Conservation (phyloP, 768 basidiomycete genomes). For the Asterophora lycoperdoides region DNA sequence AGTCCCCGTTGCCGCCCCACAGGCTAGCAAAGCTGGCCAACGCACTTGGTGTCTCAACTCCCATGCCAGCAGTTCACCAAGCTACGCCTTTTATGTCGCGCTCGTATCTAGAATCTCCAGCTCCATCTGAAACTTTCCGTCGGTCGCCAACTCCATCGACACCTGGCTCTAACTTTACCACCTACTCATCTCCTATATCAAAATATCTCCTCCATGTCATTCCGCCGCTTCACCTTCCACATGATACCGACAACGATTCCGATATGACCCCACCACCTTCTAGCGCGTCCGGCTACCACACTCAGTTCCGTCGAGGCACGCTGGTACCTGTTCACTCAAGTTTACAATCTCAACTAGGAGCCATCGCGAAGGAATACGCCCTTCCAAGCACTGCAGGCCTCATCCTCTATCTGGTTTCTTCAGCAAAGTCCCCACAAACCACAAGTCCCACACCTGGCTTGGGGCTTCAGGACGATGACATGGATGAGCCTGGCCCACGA, state of each 20-base stretch:
- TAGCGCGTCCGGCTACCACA: constrained; percentile 69
- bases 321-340: constrained; percentile 83
- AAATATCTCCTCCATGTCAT: constrained; percentile 81
- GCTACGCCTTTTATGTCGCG: constrained; percentile 29
- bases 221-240: constrained; percentile 70
- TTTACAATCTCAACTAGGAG: constrained; percentile 74
- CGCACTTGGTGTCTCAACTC: constrained; percentile 77
- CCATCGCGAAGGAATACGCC: constrained; percentile 92
- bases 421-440: constrained; percentile 15
- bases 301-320: constrained; percentile 78
- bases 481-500: constrained; percentile 67
- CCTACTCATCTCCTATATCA: constrained; percentile 43
- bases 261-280: constrained; percentile 51
- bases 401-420: constrained; percentile 71
- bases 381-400: constrained; percentile 83
- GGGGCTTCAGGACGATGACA: constrained; percentile 25
- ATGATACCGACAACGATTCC: constrained; percentile 47
- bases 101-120: constrained; percentile 31
- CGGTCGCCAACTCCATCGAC: constrained; percentile 53
- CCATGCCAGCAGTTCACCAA: constrained; percentile 50
- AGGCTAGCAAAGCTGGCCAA: constrained; percentile 81
- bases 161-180: constrained; percentile 34
- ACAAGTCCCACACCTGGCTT: constrained; percentile 10
- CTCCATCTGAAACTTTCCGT: constrained; percentile 33
- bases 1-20: constrained; percentile 68